Conservation (phyloP, 2,329 filamentous ascomycete genomes). For the Aspergillus cejpii region DNA sequence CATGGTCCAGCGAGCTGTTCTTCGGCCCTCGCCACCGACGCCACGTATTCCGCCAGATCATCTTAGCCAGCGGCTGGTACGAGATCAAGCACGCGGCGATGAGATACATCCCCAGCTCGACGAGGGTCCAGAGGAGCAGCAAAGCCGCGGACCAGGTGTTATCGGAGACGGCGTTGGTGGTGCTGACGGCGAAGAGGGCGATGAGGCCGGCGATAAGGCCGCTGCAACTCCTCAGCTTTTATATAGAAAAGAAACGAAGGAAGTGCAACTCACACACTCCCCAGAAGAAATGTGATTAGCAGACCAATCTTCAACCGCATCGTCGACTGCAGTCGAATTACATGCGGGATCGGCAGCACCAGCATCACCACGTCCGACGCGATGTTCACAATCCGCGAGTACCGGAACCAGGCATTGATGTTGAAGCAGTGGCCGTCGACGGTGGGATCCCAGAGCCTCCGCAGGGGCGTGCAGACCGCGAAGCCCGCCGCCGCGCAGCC, state of each 20-base stretch:
- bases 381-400: constrained; percentile 34
- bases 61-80: not conserved
- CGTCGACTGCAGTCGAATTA: constrained; percentile 64
- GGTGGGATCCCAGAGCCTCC: constrained; percentile 3
- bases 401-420: constrained; percentile 23
- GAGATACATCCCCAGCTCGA: constrained; percentile 2
- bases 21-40: not conserved
- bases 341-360: constrained; percentile 27
- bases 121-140: not conserved
- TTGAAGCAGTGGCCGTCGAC: constrained; percentile 19
- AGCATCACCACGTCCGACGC: constrained; percentile 32
- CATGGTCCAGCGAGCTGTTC: not conserved
- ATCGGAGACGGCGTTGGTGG: not conserved
- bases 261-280: not conserved
- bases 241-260: not conserved
- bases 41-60: not conserved
- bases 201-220: constrained; percentile 2
- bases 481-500: not conserved
- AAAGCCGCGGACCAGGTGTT: not conserved
- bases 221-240: not conserved
- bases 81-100: constrained; percentile 2
- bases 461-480: not conserved
- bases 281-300: constrained; percentile 4
- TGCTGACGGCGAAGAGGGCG: not conserved
- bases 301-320: constrained; percentile 73